Percentiles rank a stretch among this genome's conserved stretches.
Evolutionary conservation across 192 early-diverging fungal genomes (phyloP).

Genomic region (Backusella mclennaniae): DNA sequence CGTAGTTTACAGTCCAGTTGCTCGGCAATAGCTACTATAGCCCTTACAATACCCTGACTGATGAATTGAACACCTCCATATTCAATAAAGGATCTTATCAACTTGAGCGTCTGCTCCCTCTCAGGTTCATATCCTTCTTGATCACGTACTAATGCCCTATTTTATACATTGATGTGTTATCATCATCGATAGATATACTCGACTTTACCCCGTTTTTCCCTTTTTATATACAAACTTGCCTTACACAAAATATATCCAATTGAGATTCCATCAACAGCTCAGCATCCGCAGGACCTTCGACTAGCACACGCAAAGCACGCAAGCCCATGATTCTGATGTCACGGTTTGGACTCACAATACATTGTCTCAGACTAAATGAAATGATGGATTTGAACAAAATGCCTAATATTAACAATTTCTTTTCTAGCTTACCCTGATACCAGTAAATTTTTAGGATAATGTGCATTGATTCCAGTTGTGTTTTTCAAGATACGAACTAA

Average conservation of each 20-base stretch:
- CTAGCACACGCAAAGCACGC: constrained; percentile 60
- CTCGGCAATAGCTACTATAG: constrained; percentile 74
- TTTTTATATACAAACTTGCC: constrained; percentile 40
- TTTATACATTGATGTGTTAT: neutral
- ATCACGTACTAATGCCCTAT: constrained; percentile 55
- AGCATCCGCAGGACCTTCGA: constrained; percentile 40
- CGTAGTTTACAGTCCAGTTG: constrained; percentile 75
- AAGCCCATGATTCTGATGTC: constrained; percentile 66
- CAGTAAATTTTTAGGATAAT: constrained; percentile 27
- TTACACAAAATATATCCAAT: constrained; percentile 73
- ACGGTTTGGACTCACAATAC: constrained; percentile 42
- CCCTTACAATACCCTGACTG: constrained; percentile 62
- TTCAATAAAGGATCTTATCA: constrained; percentile 69
- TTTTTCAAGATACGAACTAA: constrained; percentile 36
- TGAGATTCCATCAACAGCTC: constrained; percentile 48
- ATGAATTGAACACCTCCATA: constrained; percentile 59
- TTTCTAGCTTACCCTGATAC: constrained; percentile 19
- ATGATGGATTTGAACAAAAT: neutral
- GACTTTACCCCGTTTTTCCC: neutral
- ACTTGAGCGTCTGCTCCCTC: constrained; percentile 74
- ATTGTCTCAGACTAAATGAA: constrained; percentile 43
- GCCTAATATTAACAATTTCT: no score
- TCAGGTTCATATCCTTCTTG: constrained; percentile 64
- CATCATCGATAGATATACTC: neutral
- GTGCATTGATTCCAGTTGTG: constrained; percentile 24